Conservation (phyloP, 1,284 basidiomycete species). For the Athelia psychrophila region DNA sequence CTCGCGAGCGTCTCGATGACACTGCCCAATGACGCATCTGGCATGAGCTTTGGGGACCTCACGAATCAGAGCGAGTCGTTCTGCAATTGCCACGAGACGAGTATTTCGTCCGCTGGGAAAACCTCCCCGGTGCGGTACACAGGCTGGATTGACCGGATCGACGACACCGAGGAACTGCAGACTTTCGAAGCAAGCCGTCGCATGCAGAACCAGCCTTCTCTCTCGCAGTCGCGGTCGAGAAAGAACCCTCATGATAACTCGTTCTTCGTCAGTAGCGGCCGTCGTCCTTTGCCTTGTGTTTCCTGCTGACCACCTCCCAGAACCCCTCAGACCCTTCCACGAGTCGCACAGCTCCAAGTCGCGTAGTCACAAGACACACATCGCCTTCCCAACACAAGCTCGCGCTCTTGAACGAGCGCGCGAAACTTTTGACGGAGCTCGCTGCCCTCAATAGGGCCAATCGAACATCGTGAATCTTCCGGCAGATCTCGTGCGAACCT, state of each 20-base stretch:
- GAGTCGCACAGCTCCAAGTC: not conserved
- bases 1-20: conserved; percentile 40
- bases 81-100: conserved; percentile 10
- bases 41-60: not conserved
- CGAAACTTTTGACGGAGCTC: conserved; percentile 43
- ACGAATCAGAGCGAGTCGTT: conserved; percentile 3
- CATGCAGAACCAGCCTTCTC: not conserved
- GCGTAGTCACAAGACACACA: conserved; percentile 30
- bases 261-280: not conserved
- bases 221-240: too few species aligned
- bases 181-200: conserved; percentile 36
- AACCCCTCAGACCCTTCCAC: not conserved
- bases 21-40: conserved; percentile 10
- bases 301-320: not conserved
- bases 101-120: conserved; percentile 8
- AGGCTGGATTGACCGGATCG: conserved; percentile 52
- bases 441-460: conserved; percentile 18
- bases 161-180: conserved; percentile 46
- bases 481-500: too few species aligned
- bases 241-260: too few species aligned
- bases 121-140: conserved; percentile 40
- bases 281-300: not conserved
- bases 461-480: too few species aligned
- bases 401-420: conserved; percentile 48
- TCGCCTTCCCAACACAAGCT: conserved; percentile 41